A percentile compares a stretch with the other conserved stretches of the same genome.
These are phyloP conservation scores for Kodamaea derodonti DNA, from an alignment of 1,139 yeast species.

Conservation along the genomic window DNA sequence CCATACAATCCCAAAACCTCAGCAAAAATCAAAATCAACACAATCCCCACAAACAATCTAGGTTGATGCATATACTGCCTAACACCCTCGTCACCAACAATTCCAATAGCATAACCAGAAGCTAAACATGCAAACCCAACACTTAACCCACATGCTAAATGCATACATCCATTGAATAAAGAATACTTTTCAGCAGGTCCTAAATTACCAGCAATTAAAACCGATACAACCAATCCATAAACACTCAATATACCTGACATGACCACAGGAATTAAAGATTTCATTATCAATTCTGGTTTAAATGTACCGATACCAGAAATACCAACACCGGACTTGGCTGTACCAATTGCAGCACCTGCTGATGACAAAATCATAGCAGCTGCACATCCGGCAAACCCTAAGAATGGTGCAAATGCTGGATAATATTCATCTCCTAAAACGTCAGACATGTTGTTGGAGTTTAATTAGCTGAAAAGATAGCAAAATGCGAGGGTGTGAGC, in stretches of 20 bases:
- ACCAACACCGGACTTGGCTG: slow-evolving; percentile 98
- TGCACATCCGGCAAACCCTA: slow-evolving; percentile 94
- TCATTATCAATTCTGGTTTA: slow-evolving; percentile 80
- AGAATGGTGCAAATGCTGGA: slow-evolving; percentile 89
- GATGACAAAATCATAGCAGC: slow-evolving; percentile 87
- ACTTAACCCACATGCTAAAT: slow-evolving; percentile 89
- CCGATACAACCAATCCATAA: slow-evolving; percentile 94
- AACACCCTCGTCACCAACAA: slow-evolving; percentile 98
- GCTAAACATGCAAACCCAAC: slow-evolving; percentile 97
- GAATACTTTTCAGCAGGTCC: slow-evolving; percentile 76
- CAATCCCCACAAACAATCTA: slow-evolving; percentile 89
- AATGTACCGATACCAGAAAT: slow-evolving; percentile 87
- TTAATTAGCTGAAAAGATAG: neutral
- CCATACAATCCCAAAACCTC: slow-evolving; percentile 98
- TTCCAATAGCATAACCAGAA: slow-evolving; percentile 97
- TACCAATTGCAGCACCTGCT: slow-evolving; percentile 97
- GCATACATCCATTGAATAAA: slow-evolving; percentile 93
- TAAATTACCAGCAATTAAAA: slow-evolving; percentile 89
- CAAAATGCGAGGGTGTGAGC: too few relatives aligned
- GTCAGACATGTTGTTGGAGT: slow-evolving; percentile 24
- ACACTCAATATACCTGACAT: slow-evolving; percentile 98
- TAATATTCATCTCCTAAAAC: slow-evolving; percentile 52
- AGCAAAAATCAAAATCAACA: slow-evolving; percentile 93
- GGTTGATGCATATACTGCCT: slow-evolving; percentile 97
- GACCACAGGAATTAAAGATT: slow-evolving; percentile 86